Evolutionary conservation across 2,329 filamentous ascomycete species (phyloP).

Genomic region (Xylariaceae sp.): DNA sequence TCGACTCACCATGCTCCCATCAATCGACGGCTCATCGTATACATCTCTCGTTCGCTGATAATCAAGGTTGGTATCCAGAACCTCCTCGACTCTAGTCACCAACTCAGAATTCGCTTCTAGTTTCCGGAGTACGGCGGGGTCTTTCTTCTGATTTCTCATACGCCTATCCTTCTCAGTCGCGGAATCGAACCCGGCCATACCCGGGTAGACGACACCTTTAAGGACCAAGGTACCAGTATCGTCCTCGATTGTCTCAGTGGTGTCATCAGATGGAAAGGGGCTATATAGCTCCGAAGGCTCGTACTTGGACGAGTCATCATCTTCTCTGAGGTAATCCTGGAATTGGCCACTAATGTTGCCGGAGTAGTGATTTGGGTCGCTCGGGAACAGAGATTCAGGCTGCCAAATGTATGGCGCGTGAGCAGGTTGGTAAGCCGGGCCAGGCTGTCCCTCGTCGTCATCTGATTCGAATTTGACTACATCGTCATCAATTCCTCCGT

Average conservation of each 20-base stretch:
- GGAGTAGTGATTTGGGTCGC: constrained; percentile 5
- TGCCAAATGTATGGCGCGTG: constrained; percentile 16
- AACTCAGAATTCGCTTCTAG: constrained; percentile 69
- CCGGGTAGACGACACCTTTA: constrained; percentile 76
- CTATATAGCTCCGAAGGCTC: constrained; percentile 41
- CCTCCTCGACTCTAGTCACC: constrained; percentile 68
- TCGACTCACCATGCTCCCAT: constrained; percentile 55
- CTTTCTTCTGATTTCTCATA: constrained; percentile 80
- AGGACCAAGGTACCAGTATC: constrained; percentile 46
- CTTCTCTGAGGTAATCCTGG: constrained; percentile 26
- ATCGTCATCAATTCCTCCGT: constrained; percentile 12
- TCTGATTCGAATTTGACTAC: constrained; percentile 33
- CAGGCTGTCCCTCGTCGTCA: constrained; percentile 21
- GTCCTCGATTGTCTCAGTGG: constrained; percentile 37
- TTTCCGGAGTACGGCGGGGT: constrained; percentile 69
- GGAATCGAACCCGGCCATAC: constrained; percentile 83
- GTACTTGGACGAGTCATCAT: constrained; percentile 34
- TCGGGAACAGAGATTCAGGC: constrained; percentile 10
- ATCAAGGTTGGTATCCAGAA: constrained; percentile 62
- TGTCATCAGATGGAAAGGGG: constrained; percentile 35
- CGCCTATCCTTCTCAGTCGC: constrained; percentile 75
- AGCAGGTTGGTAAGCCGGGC: constrained; percentile 13
- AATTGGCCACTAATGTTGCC: constrained; percentile 9
- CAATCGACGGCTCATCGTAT: constrained; percentile 63
- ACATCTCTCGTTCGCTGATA: constrained; percentile 61